A percentile compares a stretch with the other conserved stretches of the same genome.
phyloP scores from a whole-genome alignment of 441 rosid species.

The Erodium texanum region DNA sequence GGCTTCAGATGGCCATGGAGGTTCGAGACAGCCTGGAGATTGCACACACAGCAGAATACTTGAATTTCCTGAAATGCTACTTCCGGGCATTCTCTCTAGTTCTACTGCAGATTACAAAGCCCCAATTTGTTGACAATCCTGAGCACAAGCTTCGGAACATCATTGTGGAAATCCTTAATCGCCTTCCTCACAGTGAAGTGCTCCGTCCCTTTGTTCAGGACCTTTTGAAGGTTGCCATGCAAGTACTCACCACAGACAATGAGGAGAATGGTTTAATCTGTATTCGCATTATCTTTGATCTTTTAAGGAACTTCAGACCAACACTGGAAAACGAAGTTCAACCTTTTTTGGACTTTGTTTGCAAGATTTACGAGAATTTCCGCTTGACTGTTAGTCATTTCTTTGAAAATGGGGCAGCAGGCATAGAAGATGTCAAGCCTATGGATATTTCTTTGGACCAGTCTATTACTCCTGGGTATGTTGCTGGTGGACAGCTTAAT shows the following conservation, averaged over 20 bases:
- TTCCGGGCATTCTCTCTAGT: slow-evolving; percentile 73
- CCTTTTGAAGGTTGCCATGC: slow-evolving; percentile 94
- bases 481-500: slow-evolving; percentile 66
- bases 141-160: slow-evolving; percentile 92
- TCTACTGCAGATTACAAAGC: slow-evolving; percentile 75
- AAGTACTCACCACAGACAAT: slow-evolving; percentile 84
- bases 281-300: slow-evolving; percentile 88
- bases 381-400: slow-evolving; percentile 74
- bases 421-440: slow-evolving; percentile 60
- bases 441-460: slow-evolving; percentile 73
- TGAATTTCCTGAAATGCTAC: slow-evolving; percentile 87
- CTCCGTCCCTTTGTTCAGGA: slow-evolving; percentile 98
- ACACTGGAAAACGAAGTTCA: slow-evolving; percentile 86
- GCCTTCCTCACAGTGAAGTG: slow-evolving; percentile 94
- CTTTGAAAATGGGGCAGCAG: slow-evolving; percentile 54
- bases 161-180: slow-evolving; percentile 85
- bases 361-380: slow-evolving; percentile 92
- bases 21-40: slow-evolving; percentile 95
- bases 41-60: slow-evolving; percentile 87
- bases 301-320: slow-evolving; percentile 88
- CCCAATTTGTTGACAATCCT: slow-evolving; percentile 68
- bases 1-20: slow-evolving; percentile 89
- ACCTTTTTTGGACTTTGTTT: slow-evolving; percentile 88
- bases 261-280: slow-evolving; percentile 95
- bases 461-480: slow-evolving; percentile 41